These are phyloP conservation scores for Plasmodium reichenowi DNA, from an alignment of 169 alveolate species.

Conservation along the genomic window DNA sequence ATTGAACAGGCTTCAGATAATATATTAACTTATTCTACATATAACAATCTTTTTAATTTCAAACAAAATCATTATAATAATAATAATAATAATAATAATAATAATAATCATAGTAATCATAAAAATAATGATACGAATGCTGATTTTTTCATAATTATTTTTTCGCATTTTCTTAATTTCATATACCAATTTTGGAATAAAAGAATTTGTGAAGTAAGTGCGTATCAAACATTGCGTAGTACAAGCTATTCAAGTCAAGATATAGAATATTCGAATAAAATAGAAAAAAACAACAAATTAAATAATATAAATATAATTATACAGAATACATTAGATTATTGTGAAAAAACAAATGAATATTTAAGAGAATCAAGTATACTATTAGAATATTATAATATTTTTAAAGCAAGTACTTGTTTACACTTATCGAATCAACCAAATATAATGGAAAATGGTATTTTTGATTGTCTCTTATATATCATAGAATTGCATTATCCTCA, in stretches of 20 bases:
- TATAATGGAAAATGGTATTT: slow-evolving; percentile 34
- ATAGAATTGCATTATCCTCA: slow-evolving; percentile 36
- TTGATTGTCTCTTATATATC: slow-evolving; percentile 35
- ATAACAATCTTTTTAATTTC: slow-evolving; percentile 9
- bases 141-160: slow-evolving; percentile 22
- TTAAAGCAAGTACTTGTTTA: slow-evolving; percentile 9
- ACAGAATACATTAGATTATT: slow-evolving; percentile 1
- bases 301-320: slow-evolving; percentile 1
- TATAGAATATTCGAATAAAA: slow-evolving; percentile 5
- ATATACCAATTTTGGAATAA: slow-evolving; percentile 16
- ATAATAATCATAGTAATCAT: neutral
- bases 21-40: slow-evolving; percentile 23
- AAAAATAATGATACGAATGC: neutral
- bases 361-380: slow-evolving; percentile 12
- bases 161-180: slow-evolving; percentile 37
- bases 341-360: slow-evolving; percentile 34
- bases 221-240: slow-evolving; percentile 6
- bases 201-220: slow-evolving; percentile 16
- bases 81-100: too few relatives aligned
- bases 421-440: neutral
- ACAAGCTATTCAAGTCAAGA: slow-evolving; percentile 21
- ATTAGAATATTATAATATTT: slow-evolving; percentile 9
- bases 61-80: slow-evolving; percentile 7
- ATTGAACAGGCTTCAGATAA: slow-evolving; percentile 25
- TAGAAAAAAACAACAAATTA: slow-evolving; percentile 8